Base-by-base conservation (phyloP, 371 early-diverging fungal genomes). In the Mucor saturninus region DNA sequence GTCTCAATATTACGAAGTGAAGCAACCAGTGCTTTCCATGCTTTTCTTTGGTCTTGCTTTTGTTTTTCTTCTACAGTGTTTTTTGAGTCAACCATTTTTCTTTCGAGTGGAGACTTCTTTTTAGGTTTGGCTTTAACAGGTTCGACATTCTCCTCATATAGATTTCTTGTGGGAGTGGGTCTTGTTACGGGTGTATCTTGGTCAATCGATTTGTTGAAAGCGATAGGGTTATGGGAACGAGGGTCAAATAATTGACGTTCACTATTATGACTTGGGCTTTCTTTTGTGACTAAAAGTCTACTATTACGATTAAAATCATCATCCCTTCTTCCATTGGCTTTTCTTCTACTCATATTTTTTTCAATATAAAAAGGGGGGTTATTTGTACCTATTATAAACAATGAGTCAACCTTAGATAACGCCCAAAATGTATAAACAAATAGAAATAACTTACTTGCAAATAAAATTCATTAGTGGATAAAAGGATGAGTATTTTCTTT, bases 221-320 rank as follows among this genome's bases (percentile, higher is more conserved):
- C 67, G 6, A 80, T 69, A 13, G 80, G 80, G 37, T 80, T 64
- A 28, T 80, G 75, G 2, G 68, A 64, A 32, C 67, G 59, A 43
- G 80, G 80, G 48, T 80, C 66, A 54, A 77, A 80, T 26, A 80
- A 40, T 14, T 72, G 75, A 55, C 62, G 65, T 49, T 53, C 42
- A 15, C 32, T 11, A 32, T 40, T 29, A 21, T 21, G 21, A 38
- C 40, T 39, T 15, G 13, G 30, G 39, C 32, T 39, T 43, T 66
- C 67, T 66, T 53, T 56, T 10, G 31, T 28, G 6, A 35, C 5
- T 21, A 57, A 57, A 30, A 56, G 21, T 21, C 28, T 64, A 37
- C 55, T 48, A 26, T 61, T 60, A 30, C 69, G 60, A 29, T 61
- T 59, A 53, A 64, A 69, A 30, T 61, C 57, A 7, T 54, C 55